phyloP scores from a whole-genome alignment of 2,329 filamentous ascomycete species.

The Colletotrichum ledebouriae region DNA sequence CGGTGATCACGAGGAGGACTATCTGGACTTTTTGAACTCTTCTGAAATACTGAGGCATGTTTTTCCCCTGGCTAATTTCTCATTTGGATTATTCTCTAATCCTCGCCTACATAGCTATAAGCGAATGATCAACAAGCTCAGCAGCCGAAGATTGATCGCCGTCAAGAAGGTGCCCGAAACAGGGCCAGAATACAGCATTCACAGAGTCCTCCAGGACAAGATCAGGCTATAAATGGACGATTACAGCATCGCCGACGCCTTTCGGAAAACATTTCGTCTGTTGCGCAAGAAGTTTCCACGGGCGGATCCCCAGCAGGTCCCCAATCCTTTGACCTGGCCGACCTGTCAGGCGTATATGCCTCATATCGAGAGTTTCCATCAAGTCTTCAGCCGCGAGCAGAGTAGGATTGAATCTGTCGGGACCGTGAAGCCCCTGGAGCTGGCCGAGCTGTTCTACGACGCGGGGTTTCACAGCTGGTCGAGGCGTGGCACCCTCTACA shows the following conservation, averaged over 20 bases:
- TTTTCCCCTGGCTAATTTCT: not conserved
- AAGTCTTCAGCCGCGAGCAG: not conserved
- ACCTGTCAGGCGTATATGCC: conserved; percentile 1
- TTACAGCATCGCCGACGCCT: conserved; percentile 9
- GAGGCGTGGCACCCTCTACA: not conserved
- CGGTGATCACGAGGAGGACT: conserved; percentile 9
- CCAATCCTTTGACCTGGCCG: not conserved
- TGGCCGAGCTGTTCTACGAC: conserved; percentile 8
- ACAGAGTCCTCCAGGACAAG: not conserved
- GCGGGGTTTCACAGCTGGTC: not conserved
- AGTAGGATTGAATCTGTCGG: not conserved
- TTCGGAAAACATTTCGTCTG: conserved; percentile 1
- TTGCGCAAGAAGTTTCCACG: conserved; percentile 3
- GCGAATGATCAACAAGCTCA: conserved; percentile 10
- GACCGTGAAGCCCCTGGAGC: not conserved
- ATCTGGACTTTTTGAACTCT: not conserved
- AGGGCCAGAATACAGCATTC: conserved; percentile 3
- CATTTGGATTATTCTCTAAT: not conserved
- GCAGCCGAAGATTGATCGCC: not conserved
- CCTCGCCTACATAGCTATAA: not conserved
- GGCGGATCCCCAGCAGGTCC: conserved; percentile 2
- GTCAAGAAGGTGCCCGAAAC: not conserved
- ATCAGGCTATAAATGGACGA: conserved; percentile 6
- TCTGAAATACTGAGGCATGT: conserved; percentile 5
- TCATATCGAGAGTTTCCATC: conserved; percentile 2